phyloP scores from a whole-genome alignment of 176 grass and related monocot genomes.

The Coix lacrymajobi region DNA sequence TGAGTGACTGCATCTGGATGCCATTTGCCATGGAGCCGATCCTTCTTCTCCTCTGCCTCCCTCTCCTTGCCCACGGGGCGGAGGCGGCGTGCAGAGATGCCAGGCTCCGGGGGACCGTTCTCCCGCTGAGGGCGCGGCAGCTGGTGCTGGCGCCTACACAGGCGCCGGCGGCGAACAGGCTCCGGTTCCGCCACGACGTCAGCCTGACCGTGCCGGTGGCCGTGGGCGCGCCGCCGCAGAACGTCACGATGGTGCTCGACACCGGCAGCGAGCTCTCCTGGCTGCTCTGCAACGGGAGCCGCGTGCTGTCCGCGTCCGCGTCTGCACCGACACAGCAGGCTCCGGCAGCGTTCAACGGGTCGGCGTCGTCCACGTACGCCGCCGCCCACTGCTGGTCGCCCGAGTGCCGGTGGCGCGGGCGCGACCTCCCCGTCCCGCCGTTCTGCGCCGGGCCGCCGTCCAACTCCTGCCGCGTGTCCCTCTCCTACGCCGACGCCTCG shows the following conservation, averaged over 20 bases:
- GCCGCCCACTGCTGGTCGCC: slow-evolving; percentile 46
- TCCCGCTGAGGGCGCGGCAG: slow-evolving; percentile 30
- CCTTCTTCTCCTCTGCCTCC: slow-evolving; percentile 24
- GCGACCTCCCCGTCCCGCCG: slow-evolving; percentile 61
- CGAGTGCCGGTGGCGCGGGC: slow-evolving; percentile 44
- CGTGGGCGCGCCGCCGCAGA: slow-evolving; percentile 65
- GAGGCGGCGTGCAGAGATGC: neutral
- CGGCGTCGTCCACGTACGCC: slow-evolving; percentile 42
- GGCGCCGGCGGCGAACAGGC: slow-evolving; percentile 27
- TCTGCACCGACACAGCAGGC: neutral
- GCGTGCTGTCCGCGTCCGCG: neutral
- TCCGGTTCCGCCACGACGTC: slow-evolving; percentile 63
- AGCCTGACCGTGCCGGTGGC: slow-evolving; percentile 59
- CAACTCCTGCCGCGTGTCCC: slow-evolving; percentile 51
- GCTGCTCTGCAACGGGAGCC: slow-evolving; percentile 62
- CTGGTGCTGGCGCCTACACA: neutral
- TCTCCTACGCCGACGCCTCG: slow-evolving; percentile 76
- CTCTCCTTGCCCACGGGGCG: neutral
- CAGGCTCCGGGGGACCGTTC: neutral
- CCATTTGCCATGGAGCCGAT: neutral
- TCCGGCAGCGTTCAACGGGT: slow-evolving; percentile 31
- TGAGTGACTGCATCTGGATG: neutral
- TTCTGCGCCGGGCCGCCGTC: slow-evolving; percentile 42
- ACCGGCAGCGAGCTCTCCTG: slow-evolving; percentile 91
- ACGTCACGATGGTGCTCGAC: slow-evolving; percentile 81